These are phyloP conservation scores for Lentinus brumalis DNA, from an alignment of 768 basidiomycete species.

Conservation along the genomic window DNA sequence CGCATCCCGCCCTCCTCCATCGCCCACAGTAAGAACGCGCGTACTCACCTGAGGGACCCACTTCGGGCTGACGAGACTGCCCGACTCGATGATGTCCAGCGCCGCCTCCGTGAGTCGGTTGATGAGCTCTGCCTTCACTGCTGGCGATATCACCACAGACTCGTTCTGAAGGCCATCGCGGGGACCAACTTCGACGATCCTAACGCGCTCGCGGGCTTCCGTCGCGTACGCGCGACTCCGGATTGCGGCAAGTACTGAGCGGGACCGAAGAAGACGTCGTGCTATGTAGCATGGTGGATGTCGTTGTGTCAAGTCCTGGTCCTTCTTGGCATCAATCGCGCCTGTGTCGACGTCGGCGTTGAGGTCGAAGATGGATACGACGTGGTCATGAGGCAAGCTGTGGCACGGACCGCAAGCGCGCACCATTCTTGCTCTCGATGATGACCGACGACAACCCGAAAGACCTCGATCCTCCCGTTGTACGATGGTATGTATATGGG, in stretches of 20 bases:
- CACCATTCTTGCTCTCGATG: too few species aligned
- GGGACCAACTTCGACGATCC: conserved; percentile 87
- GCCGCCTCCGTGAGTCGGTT: conserved; percentile 73
- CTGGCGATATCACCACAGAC: conserved; percentile 66
- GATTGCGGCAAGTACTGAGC: neutral
- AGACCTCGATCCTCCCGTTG: too few species aligned
- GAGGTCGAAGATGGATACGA: too few species aligned
- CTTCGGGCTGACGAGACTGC: conserved; percentile 91
- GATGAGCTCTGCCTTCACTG: conserved; percentile 79
- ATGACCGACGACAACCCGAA: too few species aligned
- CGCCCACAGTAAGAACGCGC: neutral
- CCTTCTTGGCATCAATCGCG: too few species aligned
- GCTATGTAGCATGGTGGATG: too few species aligned
- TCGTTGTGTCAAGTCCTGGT: too few species aligned
- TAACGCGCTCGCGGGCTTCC: conserved; percentile 11
- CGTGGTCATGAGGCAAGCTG: too few species aligned
- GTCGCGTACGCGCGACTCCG: conserved; percentile 9
- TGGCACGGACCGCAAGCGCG: too few species aligned
- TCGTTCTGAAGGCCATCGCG: conserved; percentile 94
- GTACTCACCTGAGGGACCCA: conserved; percentile 86
- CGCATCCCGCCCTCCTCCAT: too few species aligned
- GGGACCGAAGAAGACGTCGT: neutral
- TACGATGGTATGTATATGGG: too few species aligned
- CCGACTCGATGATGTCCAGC: conserved; percentile 71
- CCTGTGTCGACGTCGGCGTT: too few species aligned